Evolutionary conservation across 2,329 filamentous ascomycete genomes (phyloP), one percentile per base, ranked within the genome.

Genomic region (Celoporthe dispersa): DNA sequence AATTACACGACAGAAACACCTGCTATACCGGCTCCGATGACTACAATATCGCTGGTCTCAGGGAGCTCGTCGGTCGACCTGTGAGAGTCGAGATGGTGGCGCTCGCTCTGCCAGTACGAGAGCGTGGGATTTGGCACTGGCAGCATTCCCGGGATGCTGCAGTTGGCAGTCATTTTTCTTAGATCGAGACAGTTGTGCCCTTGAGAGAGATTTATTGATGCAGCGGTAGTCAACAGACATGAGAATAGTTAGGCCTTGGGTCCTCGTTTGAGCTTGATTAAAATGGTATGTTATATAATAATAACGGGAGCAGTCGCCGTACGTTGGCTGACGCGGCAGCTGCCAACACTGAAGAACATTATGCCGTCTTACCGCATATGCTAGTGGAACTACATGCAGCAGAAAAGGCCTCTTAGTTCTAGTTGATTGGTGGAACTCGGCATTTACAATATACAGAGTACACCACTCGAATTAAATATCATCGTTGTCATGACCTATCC

Each of bases 91-190:
- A 72, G 70, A n/a, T 55, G 51, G 25, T 72, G 70, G 5, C 39
- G 70, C 57, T 70, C 61, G 28, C 68, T 72, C 4, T 68, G 69
- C 70, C 70, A 72, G 37, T 70, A 72, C 11, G 70, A 70, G 8
- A 35, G 25, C 39, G 70, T 72, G 25, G 70, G 68, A 31, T 68
- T 67, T 5, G 68, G 62, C 25, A 70, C 68, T 9, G 68, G 68
- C 6, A 72, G 41, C 53, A 71, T 22, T 7, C 12, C n/a, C 31
- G n/a, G 33, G 33, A n/a, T 14, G 12, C 33, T 16, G 11, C 33
- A 28, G 8, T 33, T 28, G 19, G 44, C 22, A n/a, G 44, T 63
- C 69, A 71, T 71, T 35, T 37, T 64, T 64, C 16, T 16, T 5
- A 19, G 16, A 28, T 31, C 8, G 25, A 48, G 61, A 31, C 33